phyloP scores from a whole-genome alignment of 495 filamentous ascomycete genomes.

The Neurospora sp. region DNA sequence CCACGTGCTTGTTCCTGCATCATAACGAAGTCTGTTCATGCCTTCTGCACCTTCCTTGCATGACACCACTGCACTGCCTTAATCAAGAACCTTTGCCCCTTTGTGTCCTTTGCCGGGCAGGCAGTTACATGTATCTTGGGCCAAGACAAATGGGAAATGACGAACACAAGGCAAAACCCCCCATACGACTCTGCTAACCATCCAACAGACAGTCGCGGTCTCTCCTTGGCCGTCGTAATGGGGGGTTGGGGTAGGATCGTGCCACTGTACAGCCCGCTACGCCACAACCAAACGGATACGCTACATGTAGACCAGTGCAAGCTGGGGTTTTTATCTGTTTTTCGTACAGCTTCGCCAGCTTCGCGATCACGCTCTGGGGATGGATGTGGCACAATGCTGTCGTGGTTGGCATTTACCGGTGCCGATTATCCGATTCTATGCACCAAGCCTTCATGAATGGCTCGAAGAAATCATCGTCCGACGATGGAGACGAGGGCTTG shows the following conservation, averaged over 20 bases:
- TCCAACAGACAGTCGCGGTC: too few species aligned
- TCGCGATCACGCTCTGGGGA: neutral
- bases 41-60: too few species aligned
- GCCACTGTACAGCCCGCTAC: neutral
- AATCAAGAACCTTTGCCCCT: too few species aligned
- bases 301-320: neutral
- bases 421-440: neutral
- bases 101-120: too few species aligned
- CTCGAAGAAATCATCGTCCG: neutral
- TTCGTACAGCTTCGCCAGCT: neutral
- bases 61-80: too few species aligned
- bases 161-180: too few species aligned
- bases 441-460: neutral
- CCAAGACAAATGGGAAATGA: too few species aligned
- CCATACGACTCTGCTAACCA: too few species aligned
- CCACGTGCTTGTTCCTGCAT: too few species aligned
- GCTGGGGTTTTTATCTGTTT: neutral
- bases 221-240: too few species aligned
- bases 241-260: neutral
- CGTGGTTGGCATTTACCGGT: neutral
- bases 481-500: neutral
- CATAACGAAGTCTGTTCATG: too few species aligned
- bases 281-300: neutral
- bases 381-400: neutral
- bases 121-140: too few species aligned